Conservation (phyloP, 1,284 basidiomycete species). For the Chiua sp. region DNA sequence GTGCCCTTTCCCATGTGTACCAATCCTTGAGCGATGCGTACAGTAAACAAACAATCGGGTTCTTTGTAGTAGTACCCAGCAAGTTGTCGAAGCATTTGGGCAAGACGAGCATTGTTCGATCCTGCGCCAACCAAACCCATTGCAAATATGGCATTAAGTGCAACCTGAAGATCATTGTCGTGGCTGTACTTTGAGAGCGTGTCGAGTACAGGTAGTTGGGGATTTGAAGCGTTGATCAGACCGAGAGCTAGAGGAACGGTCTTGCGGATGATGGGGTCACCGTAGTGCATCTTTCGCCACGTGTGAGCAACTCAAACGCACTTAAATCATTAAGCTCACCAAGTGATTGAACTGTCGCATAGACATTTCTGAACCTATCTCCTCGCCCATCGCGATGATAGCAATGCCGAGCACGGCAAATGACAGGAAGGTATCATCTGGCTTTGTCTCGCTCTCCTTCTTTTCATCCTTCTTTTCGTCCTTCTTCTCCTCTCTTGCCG, state of each 20-base stretch:
- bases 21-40: slow-evolving; percentile 94
- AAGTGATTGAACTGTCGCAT: slow-evolving; percentile 94
- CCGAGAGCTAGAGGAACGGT: slow-evolving; percentile 96
- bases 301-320: slow-evolving; percentile 11
- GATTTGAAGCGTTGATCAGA: slow-evolving; percentile 95
- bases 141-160: slow-evolving; percentile 96
- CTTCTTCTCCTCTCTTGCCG: slow-evolving; percentile 58
- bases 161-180: slow-evolving; percentile 96
- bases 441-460: slow-evolving; percentile 54
- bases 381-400: slow-evolving; percentile 97
- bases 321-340: slow-evolving; percentile 48
- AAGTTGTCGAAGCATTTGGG: slow-evolving; percentile 96
- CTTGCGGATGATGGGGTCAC: slow-evolving; percentile 92
- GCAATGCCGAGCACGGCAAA: slow-evolving; percentile 96
- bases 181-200: slow-evolving; percentile 99
- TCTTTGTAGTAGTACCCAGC: slow-evolving; percentile 99
- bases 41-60: slow-evolving; percentile 96
- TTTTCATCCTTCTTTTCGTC: slow-evolving; percentile 61
- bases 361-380: slow-evolving; percentile 97
- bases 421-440: slow-evolving; percentile 88
- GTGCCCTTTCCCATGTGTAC: slow-evolving; percentile 99
- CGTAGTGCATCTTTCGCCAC: slow-evolving; percentile 91
- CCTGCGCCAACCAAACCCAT: slow-evolving; percentile 99
- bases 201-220: slow-evolving; percentile 94
- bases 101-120: slow-evolving; percentile 97